phyloP scores from a whole-genome alignment of 805 yeast species.

The Metschnikowia amazonensis region DNA sequence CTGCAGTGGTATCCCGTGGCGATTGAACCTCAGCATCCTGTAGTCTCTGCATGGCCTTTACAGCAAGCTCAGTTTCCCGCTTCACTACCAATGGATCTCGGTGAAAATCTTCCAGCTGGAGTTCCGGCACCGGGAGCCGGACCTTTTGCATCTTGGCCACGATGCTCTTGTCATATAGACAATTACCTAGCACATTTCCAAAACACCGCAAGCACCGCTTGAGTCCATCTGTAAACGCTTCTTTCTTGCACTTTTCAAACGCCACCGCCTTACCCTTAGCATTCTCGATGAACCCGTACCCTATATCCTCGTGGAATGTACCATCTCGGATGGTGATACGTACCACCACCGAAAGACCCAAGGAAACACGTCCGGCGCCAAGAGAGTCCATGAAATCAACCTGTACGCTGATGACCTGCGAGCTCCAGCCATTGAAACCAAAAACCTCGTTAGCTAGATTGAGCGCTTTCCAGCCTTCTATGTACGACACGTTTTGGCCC shows the following conservation, averaged over 20 bases:
- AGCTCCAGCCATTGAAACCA: slow-evolving; percentile 82
- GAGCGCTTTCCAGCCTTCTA: slow-evolving; percentile 82
- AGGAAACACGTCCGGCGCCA: slow-evolving; percentile 46
- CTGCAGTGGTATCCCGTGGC: too few species aligned
- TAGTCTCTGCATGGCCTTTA: slow-evolving; percentile 3
- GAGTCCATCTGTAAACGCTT: slow-evolving; percentile 79
- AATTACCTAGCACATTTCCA: slow-evolving; percentile 77
- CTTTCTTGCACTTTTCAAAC: slow-evolving; percentile 75
- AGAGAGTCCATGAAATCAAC: slow-evolving; percentile 70
- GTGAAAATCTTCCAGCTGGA: slow-evolving; percentile 31
- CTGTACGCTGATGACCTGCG: slow-evolving; percentile 60
- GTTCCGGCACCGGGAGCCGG: slow-evolving; percentile 26
- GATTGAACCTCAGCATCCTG: too few species aligned
- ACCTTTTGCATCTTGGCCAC: slow-evolving; percentile 48
- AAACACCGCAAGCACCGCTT: slow-evolving; percentile 77
- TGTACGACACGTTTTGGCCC: slow-evolving; percentile 61
- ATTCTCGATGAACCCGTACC: slow-evolving; percentile 70
- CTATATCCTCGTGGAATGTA: slow-evolving; percentile 72
- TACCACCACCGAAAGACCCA: slow-evolving; percentile 70
- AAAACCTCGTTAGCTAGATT: slow-evolving; percentile 76
- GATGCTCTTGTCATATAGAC: slow-evolving; percentile 74
- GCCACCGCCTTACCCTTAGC: slow-evolving; percentile 70
- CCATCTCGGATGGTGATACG: slow-evolving; percentile 77
- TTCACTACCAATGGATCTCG: slow-evolving; percentile 34
- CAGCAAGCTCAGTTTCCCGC: slow-evolving; percentile 23